A percentile compares a stretch with the other conserved stretches of the same genome.
phyloP scores from a whole-genome alignment of 192 early-diverging fungal species.

The Gryganskiella cystojenkinii region DNA sequence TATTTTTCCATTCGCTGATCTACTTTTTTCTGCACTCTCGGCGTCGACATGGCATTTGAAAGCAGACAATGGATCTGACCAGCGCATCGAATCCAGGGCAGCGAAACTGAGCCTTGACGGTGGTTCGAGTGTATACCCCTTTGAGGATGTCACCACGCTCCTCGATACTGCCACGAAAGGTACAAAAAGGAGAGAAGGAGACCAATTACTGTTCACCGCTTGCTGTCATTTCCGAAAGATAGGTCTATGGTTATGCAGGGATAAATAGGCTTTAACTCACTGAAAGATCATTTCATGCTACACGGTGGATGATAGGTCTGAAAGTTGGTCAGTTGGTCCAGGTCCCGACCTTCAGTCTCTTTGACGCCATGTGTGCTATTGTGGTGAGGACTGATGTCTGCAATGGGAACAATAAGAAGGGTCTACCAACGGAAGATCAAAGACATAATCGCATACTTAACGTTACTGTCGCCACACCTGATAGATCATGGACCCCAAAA shows the following conservation, averaged over 20 bases:
- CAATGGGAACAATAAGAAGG: neutral
- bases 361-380: constrained; percentile 73
- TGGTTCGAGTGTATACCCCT: constrained; percentile 19
- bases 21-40: too few relatives aligned
- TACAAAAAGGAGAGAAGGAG: neutral
- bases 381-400: too few relatives aligned
- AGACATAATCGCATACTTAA: neutral
- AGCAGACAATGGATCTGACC: neutral
- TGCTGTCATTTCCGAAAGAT: too few relatives aligned
- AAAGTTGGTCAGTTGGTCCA: constrained; percentile 67
- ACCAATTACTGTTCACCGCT: too few relatives aligned
- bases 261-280: too few relatives aligned
- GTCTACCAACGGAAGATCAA: neutral
- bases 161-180: constrained; percentile 57
- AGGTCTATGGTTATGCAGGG: too few relatives aligned
- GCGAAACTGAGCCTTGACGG: constrained; percentile 15
- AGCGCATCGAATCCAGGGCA: constrained; percentile 14
- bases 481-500: constrained; percentile 71
- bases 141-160: constrained; percentile 57
- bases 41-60: too few relatives aligned
- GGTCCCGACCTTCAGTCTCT: constrained; percentile 62
- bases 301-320: constrained; percentile 53
- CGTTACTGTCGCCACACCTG: too few relatives aligned
- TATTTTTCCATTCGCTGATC: too few relatives aligned
- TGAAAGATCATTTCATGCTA: too few relatives aligned